Evolutionary conservation across 2,329 filamentous ascomycete species (phyloP), one percentile per base, ranked within the genome.

Genomic region (Trichoderma sp.): DNA sequence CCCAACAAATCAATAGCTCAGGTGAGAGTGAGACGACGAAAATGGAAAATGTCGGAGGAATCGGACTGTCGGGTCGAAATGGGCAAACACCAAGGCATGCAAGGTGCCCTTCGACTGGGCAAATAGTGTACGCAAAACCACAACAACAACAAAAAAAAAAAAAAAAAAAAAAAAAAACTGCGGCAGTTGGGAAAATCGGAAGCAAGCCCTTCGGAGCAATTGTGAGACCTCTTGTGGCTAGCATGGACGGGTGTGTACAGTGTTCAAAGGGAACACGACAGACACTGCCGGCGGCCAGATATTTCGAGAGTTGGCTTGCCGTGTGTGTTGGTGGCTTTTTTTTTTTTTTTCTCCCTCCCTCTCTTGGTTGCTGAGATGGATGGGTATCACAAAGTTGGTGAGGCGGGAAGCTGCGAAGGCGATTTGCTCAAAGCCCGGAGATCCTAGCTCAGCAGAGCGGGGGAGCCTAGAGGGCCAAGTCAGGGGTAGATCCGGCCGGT

Each of bases 1-100:
- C n/a, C 37, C 34, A 57, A 34, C 34, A 57, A 57, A 57, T 57
- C 63, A 65, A 65, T 65, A 65, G 63, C 27, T 65, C 63, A 65
- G 63, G 63, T 65, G 63, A 65, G 8, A 65, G 8, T 34, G 35
- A 15, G 34, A 27, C 35, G 56, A n/a, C n/a, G n/a, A n/a, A 34
- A 65, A 48, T 17, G 34, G 22, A 12, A 19, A 65, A 39, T 35
- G 63, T 29, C 37, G 58, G 42, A n/a, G 29, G 42, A 13, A 13
- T 25, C n/a, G 42, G 58, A 45, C 15, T 52, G 42, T 22, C 29
- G 32, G 42, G 58, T 25, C 12, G 19, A 27, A 22, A 5, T 58
- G 27, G 54, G 54, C 54, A n/a, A n/a, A 35, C 12, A 32, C n/a
- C n/a, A 48, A 48, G 15, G 29, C 15, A 60, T 12, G 25, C 39